A percentile compares a stretch with the other conserved stretches of the same genome.
phyloP scores from a whole-genome alignment of 345 rosid species.

The Brassica juncea region DNA sequence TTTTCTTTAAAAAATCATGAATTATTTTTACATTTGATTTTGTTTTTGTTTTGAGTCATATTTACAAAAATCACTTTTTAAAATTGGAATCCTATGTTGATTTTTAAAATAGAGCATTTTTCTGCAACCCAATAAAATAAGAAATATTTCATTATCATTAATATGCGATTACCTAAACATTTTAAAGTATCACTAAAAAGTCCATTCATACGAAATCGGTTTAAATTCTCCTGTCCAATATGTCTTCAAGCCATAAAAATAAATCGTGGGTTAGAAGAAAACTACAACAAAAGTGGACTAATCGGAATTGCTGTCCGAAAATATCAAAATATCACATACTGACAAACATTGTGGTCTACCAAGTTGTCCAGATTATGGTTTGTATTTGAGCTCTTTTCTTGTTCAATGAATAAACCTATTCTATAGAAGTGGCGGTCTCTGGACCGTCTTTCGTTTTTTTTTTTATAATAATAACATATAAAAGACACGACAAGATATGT shows the following conservation, averaged over 20 bases:
- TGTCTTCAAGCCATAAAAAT: not conserved
- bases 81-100: not conserved
- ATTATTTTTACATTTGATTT: too few relatives aligned
- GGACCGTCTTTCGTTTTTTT: conserved; percentile 13
- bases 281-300: not conserved
- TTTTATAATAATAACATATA: not conserved
- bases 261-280: not conserved
- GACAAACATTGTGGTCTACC: conserved; percentile 10
- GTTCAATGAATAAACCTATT: conserved; percentile 7
- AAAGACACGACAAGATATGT: conserved; percentile 11
- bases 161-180: not conserved
- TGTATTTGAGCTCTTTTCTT: not conserved
- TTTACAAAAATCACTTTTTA: too few relatives aligned
- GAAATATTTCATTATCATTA: not conserved
- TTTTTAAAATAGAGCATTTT: not conserved
- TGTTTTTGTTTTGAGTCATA: too few relatives aligned
- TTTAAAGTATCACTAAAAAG: too few relatives aligned
- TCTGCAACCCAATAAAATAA: not conserved
- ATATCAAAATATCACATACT: not conserved
- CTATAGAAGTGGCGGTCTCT: not conserved
- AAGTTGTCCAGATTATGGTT: conserved; percentile 26
- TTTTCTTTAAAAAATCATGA: too few relatives aligned
- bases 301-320: not conserved
- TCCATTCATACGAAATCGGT: not conserved
- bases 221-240: not conserved